Evolutionary conservation across 129 eudicot species (phyloP).

Genomic region (Flaveria robusta): DNA sequence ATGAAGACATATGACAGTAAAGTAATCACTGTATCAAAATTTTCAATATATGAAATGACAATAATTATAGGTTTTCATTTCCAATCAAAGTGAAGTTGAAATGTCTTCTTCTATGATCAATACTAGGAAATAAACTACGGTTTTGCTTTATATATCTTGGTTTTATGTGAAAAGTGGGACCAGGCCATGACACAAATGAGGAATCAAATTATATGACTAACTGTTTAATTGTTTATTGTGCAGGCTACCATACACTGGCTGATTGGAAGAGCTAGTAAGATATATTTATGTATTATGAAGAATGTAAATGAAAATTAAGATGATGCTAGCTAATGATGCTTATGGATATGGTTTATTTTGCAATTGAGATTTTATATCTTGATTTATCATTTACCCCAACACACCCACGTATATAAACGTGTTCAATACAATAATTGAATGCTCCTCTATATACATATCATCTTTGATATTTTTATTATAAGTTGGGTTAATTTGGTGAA

Average conservation of each 20-base stretch:
- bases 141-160: background rate
- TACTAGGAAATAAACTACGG: background rate
- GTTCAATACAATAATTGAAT: background rate
- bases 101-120: slow-evolving; percentile 8
- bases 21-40: background rate
- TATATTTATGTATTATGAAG: slow-evolving; percentile 27
- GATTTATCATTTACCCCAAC: slow-evolving; percentile 5
- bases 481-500: too few relatives aligned
- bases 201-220: slow-evolving; percentile 5
- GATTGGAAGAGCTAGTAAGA: slow-evolving; percentile 26
- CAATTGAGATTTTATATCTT: slow-evolving; percentile 15
- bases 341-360: slow-evolving; percentile 27
- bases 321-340: slow-evolving; percentile 15
- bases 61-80: slow-evolving; percentile 7
- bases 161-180: slow-evolving; percentile 8
- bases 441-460: too few relatives aligned
- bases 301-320: slow-evolving; percentile 31
- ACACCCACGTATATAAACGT: background rate
- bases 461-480: too few relatives aligned
- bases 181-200: slow-evolving; percentile 6
- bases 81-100: background rate
- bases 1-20: background rate
- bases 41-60: background rate
- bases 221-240: slow-evolving; percentile 19
- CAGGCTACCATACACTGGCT: slow-evolving; percentile 38